Percentiles rank a stretch among this genome's conserved stretches.
phyloP scores from a whole-genome alignment of 768 basidiomycete genomes.

The Bullera alba region DNA sequence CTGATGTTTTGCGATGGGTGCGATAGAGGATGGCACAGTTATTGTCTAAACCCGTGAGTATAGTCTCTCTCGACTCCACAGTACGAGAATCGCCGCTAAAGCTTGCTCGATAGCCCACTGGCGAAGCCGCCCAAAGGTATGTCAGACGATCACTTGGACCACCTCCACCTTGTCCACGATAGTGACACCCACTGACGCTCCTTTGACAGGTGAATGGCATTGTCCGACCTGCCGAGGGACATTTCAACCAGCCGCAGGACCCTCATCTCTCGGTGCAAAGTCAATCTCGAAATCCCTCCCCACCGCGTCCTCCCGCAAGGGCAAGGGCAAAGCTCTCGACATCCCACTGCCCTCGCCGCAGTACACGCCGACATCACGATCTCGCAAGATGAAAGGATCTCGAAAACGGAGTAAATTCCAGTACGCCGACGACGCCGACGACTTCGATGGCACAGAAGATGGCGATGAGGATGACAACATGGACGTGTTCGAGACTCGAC shows the following conservation, averaged over 20 bases:
- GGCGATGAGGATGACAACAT: constrained; percentile 44
- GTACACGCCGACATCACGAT: neutral
- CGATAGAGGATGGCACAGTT: constrained; percentile 56
- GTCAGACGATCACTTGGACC: constrained; percentile 58
- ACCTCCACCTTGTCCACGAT: too few relatives aligned
- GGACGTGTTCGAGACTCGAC: constrained; percentile 53
- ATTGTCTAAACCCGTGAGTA: constrained; percentile 38
- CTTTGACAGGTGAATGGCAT: constrained; percentile 36
- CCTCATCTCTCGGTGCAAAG: neutral
- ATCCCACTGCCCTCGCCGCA: constrained; percentile 20
- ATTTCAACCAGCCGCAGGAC: neutral
- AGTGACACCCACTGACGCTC: neutral
- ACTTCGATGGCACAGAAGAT: too few relatives aligned
- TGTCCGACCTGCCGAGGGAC: constrained; percentile 39
- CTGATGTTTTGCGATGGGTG: constrained; percentile 90
- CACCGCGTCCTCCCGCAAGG: constrained; percentile 23
- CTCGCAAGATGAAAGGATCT: constrained; percentile 1
- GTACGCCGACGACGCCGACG: too few relatives aligned
- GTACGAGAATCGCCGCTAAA: neutral
- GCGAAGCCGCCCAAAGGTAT: constrained; percentile 66
- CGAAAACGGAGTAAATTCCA: constrained; percentile 21
- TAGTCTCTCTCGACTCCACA: neutral
- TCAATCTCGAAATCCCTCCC: neutral
- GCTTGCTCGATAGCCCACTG: constrained; percentile 64
- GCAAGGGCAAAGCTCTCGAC: constrained; percentile 25